These are phyloP conservation scores for Podaxis mareebaensis DNA, from an alignment of 768 basidiomycete species.

Conservation along the genomic window DNA sequence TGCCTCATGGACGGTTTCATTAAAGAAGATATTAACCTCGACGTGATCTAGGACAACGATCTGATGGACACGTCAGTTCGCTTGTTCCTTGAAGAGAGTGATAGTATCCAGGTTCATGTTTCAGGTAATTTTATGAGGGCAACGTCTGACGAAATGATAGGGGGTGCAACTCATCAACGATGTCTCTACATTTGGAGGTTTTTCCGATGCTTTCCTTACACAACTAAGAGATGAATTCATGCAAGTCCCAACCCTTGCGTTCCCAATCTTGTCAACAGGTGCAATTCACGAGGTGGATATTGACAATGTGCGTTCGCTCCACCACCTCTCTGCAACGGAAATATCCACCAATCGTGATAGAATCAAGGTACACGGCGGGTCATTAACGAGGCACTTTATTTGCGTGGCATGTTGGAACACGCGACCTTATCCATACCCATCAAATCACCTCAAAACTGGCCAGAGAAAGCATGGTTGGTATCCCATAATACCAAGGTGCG, in stretches of 20 bases:
- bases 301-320: constrained; percentile 43
- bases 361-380: constrained; percentile 38
- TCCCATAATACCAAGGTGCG: constrained; percentile 31
- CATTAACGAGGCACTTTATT: constrained; percentile 64
- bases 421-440: constrained; percentile 54
- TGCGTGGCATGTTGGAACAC: constrained; percentile 50
- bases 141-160: constrained; percentile 32
- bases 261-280: constrained; percentile 56
- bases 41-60: constrained; percentile 47
- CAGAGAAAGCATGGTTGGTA: constrained; percentile 19
- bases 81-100: constrained; percentile 71
- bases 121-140: background rate
- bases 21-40: background rate
- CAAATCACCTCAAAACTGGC: constrained; percentile 45
- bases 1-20: background rate
- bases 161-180: constrained; percentile 72
- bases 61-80: constrained; percentile 73
- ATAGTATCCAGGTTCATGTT: constrained; percentile 62
- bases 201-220: constrained; percentile 57
- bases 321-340: constrained; percentile 5
- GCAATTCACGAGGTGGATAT: constrained; percentile 31
- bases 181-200: constrained; percentile 62
- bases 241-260: constrained; percentile 58
- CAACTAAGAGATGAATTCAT: constrained; percentile 67
- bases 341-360: constrained; percentile 27